phyloP scores from a whole-genome alignment of 2,329 filamentous ascomycete genomes.

The Trichoderma sp. region DNA sequence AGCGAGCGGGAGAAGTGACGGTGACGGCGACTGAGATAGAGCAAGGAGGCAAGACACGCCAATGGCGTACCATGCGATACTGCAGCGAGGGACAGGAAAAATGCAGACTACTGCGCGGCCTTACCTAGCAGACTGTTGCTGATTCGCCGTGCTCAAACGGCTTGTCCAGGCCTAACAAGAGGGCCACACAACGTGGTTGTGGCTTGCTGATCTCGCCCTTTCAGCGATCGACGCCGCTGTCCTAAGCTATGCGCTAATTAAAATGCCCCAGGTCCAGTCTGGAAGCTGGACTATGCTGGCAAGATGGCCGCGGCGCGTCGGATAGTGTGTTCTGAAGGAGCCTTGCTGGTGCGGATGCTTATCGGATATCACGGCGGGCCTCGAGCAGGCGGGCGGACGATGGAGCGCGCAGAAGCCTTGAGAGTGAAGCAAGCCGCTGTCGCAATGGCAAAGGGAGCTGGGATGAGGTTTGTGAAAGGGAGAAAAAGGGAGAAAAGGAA shows the following conservation, averaged over 20 bases:
- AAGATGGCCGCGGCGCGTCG: conserved; percentile 18
- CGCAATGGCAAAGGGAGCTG: background rate
- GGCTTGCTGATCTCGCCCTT: conserved; percentile 27
- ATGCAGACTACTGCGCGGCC: conserved; percentile 25
- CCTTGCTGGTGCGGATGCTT: conserved; percentile 2
- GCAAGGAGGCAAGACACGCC: background rate
- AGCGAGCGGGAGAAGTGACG: background rate
- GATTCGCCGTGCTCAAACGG: conserved; percentile 22
- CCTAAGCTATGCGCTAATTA: conserved; percentile 26
- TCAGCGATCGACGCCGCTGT: conserved; percentile 25
- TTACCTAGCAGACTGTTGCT: conserved; percentile 21
- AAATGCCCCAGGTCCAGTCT: conserved; percentile 21
- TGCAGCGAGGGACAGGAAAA: conserved; percentile 17
- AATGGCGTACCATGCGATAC: conserved; percentile 5
- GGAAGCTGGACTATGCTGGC: conserved; percentile 20
- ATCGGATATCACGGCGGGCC: conserved; percentile 16
- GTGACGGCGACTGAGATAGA: conserved; percentile 22
- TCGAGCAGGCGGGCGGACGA: conserved; percentile 16
- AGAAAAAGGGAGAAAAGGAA: background rate
- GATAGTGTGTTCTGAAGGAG: conserved; percentile 16
- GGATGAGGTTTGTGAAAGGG: background rate
- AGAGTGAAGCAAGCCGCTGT: background rate
- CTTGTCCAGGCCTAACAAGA: conserved; percentile 8
- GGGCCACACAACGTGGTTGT: conserved; percentile 26
- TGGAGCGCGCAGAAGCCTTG: conserved; percentile 3